Evolutionary conservation across 2,329 filamentous ascomycete species (phyloP).

Genomic region (Fusarium proliferatum): DNA sequence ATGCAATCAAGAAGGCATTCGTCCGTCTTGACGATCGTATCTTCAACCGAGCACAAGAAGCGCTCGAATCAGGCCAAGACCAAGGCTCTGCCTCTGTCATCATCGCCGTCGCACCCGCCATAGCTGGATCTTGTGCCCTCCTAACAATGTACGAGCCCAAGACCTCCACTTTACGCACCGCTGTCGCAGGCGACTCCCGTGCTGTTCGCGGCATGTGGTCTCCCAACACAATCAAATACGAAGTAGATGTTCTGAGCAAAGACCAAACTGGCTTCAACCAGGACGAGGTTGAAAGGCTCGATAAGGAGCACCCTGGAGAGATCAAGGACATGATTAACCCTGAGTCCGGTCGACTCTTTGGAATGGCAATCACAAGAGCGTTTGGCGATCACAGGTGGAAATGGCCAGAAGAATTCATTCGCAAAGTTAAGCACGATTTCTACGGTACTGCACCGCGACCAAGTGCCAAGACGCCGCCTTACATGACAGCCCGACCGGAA

Average conservation of each 20-base stretch:
- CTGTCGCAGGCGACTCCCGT: conserved; percentile 74
- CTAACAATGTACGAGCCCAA: conserved; percentile 70
- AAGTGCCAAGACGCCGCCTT: conserved; percentile 67
- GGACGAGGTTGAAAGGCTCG: conserved; percentile 66
- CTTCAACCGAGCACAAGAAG: conserved; percentile 52
- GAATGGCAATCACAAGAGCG: conserved; percentile 70
- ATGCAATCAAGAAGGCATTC: conserved; percentile 68
- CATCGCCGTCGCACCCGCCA: conserved; percentile 50
- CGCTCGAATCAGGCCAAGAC: conserved; percentile 44
- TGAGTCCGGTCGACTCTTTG: conserved; percentile 69
- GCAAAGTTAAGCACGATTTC: conserved; percentile 55
- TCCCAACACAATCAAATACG: conserved; percentile 57
- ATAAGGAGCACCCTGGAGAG: conserved; percentile 71
- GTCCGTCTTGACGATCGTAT: conserved; percentile 68
- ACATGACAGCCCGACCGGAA: conserved; percentile 74
- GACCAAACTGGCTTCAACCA: conserved; percentile 75
- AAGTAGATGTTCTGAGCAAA: conserved; percentile 64
- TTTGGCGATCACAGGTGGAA: conserved; percentile 79
- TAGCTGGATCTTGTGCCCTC: conserved; percentile 70
- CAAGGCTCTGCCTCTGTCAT: conserved; percentile 46
- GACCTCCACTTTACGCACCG: conserved; percentile 66
- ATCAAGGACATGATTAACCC: conserved; percentile 60
- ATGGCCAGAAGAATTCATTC: conserved; percentile 63
- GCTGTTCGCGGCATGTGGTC: conserved; percentile 69
- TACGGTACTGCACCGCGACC: conserved; percentile 59